These are phyloP conservation scores for Trichosanthes cucumerina DNA, from an alignment of 306 rosid species.

Conservation along the genomic window DNA sequence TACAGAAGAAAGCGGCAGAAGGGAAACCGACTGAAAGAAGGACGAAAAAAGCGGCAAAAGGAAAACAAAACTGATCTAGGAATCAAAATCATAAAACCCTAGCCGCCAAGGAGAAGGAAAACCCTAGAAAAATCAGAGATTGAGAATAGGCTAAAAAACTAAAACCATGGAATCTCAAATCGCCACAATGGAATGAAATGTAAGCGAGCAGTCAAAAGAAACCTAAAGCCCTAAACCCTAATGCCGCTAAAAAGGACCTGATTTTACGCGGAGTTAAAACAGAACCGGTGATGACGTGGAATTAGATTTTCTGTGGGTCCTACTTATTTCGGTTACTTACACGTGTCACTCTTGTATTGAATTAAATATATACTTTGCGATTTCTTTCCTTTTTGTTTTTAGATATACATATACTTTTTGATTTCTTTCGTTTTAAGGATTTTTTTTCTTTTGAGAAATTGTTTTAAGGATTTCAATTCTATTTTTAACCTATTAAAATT, in stretches of 20 bases:
- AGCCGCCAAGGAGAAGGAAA: conserved; percentile 44
- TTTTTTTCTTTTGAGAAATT: too few relatives aligned
- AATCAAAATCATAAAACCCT: conserved; percentile 39
- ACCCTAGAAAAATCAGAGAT: conserved; percentile 5
- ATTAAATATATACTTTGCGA: neutral
- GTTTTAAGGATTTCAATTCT: neutral
- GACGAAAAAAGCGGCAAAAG: neutral
- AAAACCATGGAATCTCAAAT: neutral
- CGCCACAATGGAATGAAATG: neutral
- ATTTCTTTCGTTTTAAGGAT: neutral
- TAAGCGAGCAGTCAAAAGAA: neutral
- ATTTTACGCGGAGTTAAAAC: neutral
- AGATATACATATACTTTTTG: neutral
- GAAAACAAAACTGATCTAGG: neutral
- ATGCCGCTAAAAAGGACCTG: neutral
- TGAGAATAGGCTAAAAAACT: neutral
- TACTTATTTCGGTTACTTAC: neutral
- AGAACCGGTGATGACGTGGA: neutral
- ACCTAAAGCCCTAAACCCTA: conserved; percentile 15
- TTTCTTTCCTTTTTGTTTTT: neutral
- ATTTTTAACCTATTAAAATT: neutral
- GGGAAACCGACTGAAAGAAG: neutral
- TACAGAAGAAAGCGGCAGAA: neutral
- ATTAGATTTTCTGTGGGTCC: neutral
- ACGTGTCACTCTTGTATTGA: neutral